Conservation (phyloP, 2,329 filamentous ascomycete species). For the Phyllosticta citrichinensis region DNA sequence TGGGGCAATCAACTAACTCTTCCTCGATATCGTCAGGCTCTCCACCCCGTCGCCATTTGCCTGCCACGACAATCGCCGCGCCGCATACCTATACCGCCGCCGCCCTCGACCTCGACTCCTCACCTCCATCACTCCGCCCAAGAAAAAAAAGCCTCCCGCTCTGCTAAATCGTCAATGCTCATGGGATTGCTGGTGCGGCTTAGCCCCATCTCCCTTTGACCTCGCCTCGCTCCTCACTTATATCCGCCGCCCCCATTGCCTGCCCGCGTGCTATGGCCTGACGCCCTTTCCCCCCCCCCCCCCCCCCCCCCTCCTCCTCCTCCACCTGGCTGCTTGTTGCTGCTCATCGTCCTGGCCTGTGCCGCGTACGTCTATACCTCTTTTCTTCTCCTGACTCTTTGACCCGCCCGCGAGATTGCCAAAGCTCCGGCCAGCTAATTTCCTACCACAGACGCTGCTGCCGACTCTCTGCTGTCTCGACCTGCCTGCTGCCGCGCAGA, state of each 20-base stretch:
- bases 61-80: constrained; percentile 16
- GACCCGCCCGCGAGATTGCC: constrained; percentile 9
- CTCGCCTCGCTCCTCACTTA: constrained; percentile 12
- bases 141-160: neutral
- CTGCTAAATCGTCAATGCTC: neutral
- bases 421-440: constrained; percentile 8
- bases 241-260: constrained; percentile 12
- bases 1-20: constrained; percentile 7
- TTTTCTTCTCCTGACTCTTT: constrained; percentile 15
- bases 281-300: constrained; percentile 2
- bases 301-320: neutral
- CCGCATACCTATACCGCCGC: constrained; percentile 14
- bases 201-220: constrained; percentile 5
- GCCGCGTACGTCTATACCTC: constrained; percentile 3
- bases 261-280: constrained; percentile 9
- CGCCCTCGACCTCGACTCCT: neutral
- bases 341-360: neutral
- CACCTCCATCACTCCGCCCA: neutral
- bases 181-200: constrained; percentile 1
- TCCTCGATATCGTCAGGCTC: constrained; percentile 10
- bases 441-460: constrained; percentile 10
- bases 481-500: constrained; percentile 18
- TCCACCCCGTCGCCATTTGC: neutral
- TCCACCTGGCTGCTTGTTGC: neutral
- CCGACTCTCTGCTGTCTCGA: constrained; percentile 11